These are phyloP conservation scores for Rosa lucieae DNA, from an alignment of 306 rosid genomes.

Conservation along the genomic window DNA sequence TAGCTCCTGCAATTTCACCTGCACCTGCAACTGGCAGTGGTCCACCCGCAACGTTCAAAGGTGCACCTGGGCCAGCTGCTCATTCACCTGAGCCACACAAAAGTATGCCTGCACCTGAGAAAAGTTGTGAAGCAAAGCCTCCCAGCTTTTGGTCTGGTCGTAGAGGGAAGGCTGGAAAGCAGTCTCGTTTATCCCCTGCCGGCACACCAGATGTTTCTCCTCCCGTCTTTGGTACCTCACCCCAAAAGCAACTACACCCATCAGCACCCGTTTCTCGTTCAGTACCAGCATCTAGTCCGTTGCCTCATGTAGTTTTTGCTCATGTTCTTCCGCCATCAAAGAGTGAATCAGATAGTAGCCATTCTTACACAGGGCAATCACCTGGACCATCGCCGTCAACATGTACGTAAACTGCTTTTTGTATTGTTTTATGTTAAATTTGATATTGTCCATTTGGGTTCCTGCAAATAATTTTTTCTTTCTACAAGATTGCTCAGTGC, in stretches of 20 bases:
- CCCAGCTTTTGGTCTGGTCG: slow-evolving; percentile 56
- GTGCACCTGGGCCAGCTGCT: slow-evolving; percentile 41
- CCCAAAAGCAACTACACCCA: slow-evolving; percentile 42
- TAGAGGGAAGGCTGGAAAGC: slow-evolving; percentile 39
- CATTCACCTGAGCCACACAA: slow-evolving; percentile 48
- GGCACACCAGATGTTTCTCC: slow-evolving; percentile 49
- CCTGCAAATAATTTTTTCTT: not conserved
- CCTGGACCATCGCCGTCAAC: slow-evolving; percentile 42
- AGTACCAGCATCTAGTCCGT: slow-evolving; percentile 65
- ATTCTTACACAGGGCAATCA: slow-evolving; percentile 22
- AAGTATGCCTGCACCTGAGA: slow-evolving; percentile 45
- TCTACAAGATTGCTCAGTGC: not conserved
- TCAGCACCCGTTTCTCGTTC: slow-evolving; percentile 45
- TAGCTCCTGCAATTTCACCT: slow-evolving; percentile 61
- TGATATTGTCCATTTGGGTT: not conserved
- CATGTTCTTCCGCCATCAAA: slow-evolving; percentile 70
- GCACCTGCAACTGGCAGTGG: slow-evolving; percentile 31
- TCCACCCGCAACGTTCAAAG: slow-evolving; percentile 33
- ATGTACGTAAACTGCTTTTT: slow-evolving; percentile 53
- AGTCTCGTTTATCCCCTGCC: slow-evolving; percentile 43
- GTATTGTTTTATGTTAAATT: not conserved
- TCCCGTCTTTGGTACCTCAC: slow-evolving; percentile 43
- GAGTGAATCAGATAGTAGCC: slow-evolving; percentile 40
- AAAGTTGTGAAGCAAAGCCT: slow-evolving; percentile 49
- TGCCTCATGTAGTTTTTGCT: slow-evolving; percentile 70